Percentiles rank a stretch among this genome's conserved stretches.
phyloP scores from a whole-genome alignment of 2,329 filamentous ascomycete species.

The Aspergillus clavatus region DNA sequence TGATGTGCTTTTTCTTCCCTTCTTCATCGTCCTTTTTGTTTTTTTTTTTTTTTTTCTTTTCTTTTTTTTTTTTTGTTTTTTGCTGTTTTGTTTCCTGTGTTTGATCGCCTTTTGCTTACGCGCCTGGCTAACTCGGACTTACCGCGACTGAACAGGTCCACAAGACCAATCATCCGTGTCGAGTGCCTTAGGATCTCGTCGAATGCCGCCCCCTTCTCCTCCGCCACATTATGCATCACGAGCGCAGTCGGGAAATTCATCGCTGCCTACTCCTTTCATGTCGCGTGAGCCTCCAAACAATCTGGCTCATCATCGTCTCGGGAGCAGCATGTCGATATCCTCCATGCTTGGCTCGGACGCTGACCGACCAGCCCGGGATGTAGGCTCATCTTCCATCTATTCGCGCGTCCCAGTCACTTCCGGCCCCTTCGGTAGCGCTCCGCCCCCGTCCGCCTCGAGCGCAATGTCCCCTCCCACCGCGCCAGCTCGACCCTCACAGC shows the following conservation, averaged over 20 bases:
- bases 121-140: slow-evolving; percentile 11
- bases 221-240: slow-evolving; percentile 45
- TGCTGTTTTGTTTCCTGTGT: background rate
- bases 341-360: slow-evolving; percentile 60
- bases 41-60: background rate
- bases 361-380: slow-evolving; percentile 44
- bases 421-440: slow-evolving; percentile 28
- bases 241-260: slow-evolving; percentile 36
- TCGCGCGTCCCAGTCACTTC: slow-evolving; percentile 42
- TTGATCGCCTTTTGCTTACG: background rate
- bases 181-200: slow-evolving; percentile 34
- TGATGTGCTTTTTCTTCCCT: slow-evolving; percentile 2
- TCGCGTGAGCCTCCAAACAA: slow-evolving; percentile 53
- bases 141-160: slow-evolving; percentile 16
- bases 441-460: slow-evolving; percentile 28
- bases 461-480: slow-evolving; percentile 43
- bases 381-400: slow-evolving; percentile 43
- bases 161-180: slow-evolving; percentile 31
- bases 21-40: background rate
- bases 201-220: slow-evolving; percentile 50
- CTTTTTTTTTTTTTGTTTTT: background rate
- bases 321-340: slow-evolving; percentile 69
- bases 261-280: slow-evolving; percentile 36
- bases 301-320: slow-evolving; percentile 52
- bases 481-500: slow-evolving; percentile 41